Evolutionary conservation across 345 rosid genomes (phyloP), one percentile per base, ranked within the genome.

Genomic region (Excoecaria agallocha): DNA sequence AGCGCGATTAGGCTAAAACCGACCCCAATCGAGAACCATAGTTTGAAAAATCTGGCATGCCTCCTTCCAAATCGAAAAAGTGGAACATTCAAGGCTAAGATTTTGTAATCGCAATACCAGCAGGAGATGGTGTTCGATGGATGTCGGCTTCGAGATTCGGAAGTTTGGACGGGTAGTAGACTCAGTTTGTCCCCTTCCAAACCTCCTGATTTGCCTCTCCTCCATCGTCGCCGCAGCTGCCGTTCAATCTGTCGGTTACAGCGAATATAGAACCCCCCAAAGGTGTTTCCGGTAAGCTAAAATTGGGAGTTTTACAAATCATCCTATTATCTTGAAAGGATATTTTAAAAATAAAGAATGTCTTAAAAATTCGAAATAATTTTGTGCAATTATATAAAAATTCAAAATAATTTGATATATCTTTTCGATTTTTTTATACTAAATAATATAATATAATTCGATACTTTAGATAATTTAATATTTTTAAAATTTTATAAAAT

Each of bases 21-120:
- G 56, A 89, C 84, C 17, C 99, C 99, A 17, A 93, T 72, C 11
- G 99, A 88, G 73, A 95, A 95, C 99, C 98, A 95, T 24, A 84
- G 25, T 67, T 62, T 77, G 24, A 91, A 55, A 57, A 50, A 69
- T 55, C 78, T 38, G 84, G 93, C 84, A 59, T 87, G 83, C 67
- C 82, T 79, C n/a, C 86, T 78, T 70, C 98, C 98, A 49, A 93
- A 66, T 46, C 85, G 87, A 74, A 73, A 88, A n/a, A 93, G 79
- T 35, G 84, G 76, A 46, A 76, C 81, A 60, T 89, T 89, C 19
- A 87, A 76, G 35, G 66, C 74, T 3, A 78, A 71, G 72, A 90
- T 78, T 68, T 87, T 91, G 78, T 79, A 82, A 60, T 91, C 96
- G 70, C 96, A 89, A 78, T 87, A 90, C 66, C 85, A 83, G 71